Conservation (phyloP, 257 asterid genomes). For the Voacanga thouarsii region DNA sequence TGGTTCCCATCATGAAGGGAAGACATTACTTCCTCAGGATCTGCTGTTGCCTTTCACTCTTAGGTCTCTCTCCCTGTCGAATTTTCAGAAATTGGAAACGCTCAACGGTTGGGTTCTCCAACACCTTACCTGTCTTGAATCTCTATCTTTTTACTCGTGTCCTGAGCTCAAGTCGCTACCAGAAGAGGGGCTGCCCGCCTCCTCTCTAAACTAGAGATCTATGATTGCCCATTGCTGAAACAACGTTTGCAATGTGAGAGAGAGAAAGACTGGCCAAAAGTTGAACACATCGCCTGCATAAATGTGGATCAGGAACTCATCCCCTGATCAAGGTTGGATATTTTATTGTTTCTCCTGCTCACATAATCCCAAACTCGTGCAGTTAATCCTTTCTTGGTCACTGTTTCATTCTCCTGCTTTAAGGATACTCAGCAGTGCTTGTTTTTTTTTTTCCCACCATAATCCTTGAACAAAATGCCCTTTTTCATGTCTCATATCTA, state of each 20-base stretch:
- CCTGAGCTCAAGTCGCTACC: neutral
- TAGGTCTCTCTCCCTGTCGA: rapidly evolving
- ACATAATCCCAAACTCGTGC: too few relatives aligned
- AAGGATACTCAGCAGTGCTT: too few relatives aligned
- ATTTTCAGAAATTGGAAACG: neutral
- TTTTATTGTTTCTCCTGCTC: too few relatives aligned
- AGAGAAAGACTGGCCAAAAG: neutral
- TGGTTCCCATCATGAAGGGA: too few relatives aligned
- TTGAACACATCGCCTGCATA: neutral
- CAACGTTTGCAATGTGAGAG: neutral
- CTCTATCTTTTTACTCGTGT: neutral
- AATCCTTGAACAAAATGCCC: too few relatives aligned
- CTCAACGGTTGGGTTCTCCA: neutral
- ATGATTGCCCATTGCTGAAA: neutral
- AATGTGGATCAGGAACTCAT: rapidly evolving
- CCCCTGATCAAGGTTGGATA: neutral
- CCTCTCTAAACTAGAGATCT: neutral
- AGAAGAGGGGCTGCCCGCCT: neutral
- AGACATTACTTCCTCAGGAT: neutral
- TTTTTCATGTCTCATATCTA: too few relatives aligned
- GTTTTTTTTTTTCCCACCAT: too few relatives aligned
- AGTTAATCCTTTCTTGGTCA: too few relatives aligned
- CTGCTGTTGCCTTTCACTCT: conserved; percentile 1
- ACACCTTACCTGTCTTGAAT: conserved; percentile 6
- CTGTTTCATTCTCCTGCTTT: too few relatives aligned